Evolutionary conservation across 2,329 filamentous ascomycete genomes (phyloP), one percentile per base, ranked within the genome.

Genomic region (Catunica adiposa): DNA sequence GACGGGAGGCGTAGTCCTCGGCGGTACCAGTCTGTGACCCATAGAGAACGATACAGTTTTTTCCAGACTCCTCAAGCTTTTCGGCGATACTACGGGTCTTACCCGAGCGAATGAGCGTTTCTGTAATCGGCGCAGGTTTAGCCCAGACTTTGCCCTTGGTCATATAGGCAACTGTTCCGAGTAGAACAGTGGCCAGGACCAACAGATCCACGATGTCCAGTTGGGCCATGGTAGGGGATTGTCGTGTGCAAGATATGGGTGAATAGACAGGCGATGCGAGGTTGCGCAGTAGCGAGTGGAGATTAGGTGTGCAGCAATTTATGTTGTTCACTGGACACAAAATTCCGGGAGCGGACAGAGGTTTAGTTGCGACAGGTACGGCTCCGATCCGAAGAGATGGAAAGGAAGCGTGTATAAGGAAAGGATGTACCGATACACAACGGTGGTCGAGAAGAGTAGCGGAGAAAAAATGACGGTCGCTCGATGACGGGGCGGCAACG

Each of bases 41-140:
- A 68, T 96, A 98, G 75, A 98, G 96, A 64, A 98, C 84, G 61
- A 98, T 84, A 69, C 90, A 96, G 73, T 98, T 97, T 75, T 97
- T 98, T 69, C 83, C 84, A 9, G 81, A 83, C 73, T 97, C 89
- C 22, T 96, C 86, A 82, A 98, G 85, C 73, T 94, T 94, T 76
- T 97, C 86, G 59, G 96, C 67, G 61, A 98, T 89, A 69, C 96
- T 89, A 63, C 92, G 78, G 59, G 89, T 90, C 73, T 89, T 89
- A 62, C 83, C 87, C 8, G 84, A 76, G 72, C 87, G 94, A 61
- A 76, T 75, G 61, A 77, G 80, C 69, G 79, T 80, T 65, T 79
- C 78, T 67, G 79, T 81, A 63, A 84, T 80, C 64, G 76, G 79
- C 62, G 86, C 86, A 69, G 79, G 77, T 54, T 94, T 77, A 26